phyloP scores from a whole-genome alignment of 1,284 basidiomycete species.

The Naganishia liquefaciens region DNA sequence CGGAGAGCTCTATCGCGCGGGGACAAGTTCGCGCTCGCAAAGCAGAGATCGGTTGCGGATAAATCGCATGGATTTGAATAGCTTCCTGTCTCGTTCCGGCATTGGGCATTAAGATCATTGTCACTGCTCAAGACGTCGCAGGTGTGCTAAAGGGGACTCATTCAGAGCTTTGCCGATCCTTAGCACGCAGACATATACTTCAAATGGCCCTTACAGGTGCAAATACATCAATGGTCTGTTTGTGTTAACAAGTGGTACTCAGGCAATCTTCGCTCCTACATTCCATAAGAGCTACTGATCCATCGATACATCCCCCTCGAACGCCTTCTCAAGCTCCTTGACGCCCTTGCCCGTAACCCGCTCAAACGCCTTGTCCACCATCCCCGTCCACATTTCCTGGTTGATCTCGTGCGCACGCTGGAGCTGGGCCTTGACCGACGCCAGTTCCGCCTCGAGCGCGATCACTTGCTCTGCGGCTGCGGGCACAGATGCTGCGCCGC shows the following conservation, averaged over 20 bases:
- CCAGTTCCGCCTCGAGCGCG: conserved; percentile 71
- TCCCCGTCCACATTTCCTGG: conserved; percentile 83
- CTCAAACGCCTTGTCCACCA: conserved; percentile 51
- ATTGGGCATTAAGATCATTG: too few species aligned
- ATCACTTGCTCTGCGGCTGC: conserved; percentile 50
- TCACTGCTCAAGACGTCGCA: too few species aligned
- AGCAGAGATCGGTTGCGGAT: too few species aligned
- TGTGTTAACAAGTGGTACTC: neutral
- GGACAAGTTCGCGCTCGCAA: too few species aligned
- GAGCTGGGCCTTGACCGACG: conserved; percentile 65
- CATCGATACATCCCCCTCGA: conserved; percentile 22
- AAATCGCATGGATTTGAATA: too few species aligned
- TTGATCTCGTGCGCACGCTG: conserved; percentile 80
- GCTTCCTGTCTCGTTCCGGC: too few species aligned
- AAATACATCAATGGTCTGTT: neutral
- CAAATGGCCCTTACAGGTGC: too few species aligned
- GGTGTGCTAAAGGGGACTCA: too few species aligned
- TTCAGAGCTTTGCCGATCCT: too few species aligned
- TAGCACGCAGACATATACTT: too few species aligned
- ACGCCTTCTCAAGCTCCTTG: neutral
- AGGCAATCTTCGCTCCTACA: too few species aligned
- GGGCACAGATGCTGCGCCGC: neutral
- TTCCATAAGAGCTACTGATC: neutral
- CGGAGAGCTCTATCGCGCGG: too few species aligned
- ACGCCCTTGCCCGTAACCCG: conserved; percentile 4